Evolutionary conservation across 1,284 basidiomycete species (phyloP), one percentile per base, ranked within the genome.

Genomic region (Ceratobasidium sp.): DNA sequence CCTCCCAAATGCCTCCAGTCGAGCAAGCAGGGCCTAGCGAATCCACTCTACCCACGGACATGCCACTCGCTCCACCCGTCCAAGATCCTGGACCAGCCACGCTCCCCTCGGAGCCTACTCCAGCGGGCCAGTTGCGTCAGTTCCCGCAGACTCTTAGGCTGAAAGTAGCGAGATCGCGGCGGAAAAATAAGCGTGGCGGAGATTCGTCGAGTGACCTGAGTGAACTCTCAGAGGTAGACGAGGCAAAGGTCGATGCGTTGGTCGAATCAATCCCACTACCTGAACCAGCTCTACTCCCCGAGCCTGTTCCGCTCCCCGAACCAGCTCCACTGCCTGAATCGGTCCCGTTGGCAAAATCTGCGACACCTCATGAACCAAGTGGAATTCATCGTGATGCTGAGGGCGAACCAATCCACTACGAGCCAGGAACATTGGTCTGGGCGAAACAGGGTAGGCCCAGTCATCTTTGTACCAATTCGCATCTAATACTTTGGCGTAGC

Each of bases 361-460:
- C n/a, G 44, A 46, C 44, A 46, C 44, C 53, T 56, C 44, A 59
- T 38, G 21, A 21, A 33, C 36, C 62, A 30, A 75, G 54, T 61
- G 74, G 33, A 56, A 48, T 60, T 74, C 51, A 23, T 67, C 69
- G 33, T 11, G 54, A n/a, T 30, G 25, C 21, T 5, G 49, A 40
- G 3, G 51, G 49, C 7, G 53, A 46, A 46, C 51, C 64, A 16
- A 58, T 25, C 12, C 53, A 58, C 14, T 69, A 69, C 38, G 53
- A 69, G 25, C 18, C 51, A 3, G 64, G 64, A 33, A 69, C 64
- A 9, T n/a, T 73, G 87, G 88, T 89, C 2, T 90, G 88, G 88
- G 88, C 87, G 1, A 89, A 88, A 82, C 82, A 84, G 72, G 81
- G 88, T 86, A 76, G 74, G 84, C 78, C n/a, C 14, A 6, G 42